Percentiles rank a stretch among this genome's conserved stretches.
These are phyloP conservation scores for Aschersonia sp. DNA, from an alignment of 2,329 filamentous ascomycete genomes.

Conservation along the genomic window DNA sequence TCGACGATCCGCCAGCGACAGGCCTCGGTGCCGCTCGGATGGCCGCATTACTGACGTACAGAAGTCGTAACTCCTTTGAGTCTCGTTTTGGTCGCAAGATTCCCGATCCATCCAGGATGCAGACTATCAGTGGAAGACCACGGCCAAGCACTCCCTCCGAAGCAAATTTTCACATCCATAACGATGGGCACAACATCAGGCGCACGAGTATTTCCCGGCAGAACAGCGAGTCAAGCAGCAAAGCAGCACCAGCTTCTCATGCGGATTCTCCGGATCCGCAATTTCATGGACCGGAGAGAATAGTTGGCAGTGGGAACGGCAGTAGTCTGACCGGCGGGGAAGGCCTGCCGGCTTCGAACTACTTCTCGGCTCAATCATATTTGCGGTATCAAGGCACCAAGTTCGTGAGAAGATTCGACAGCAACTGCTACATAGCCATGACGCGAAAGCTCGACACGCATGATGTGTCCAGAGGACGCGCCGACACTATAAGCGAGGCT, in stretches of 20 bases:
- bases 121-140: slow-evolving; percentile 61
- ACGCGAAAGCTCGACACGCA: slow-evolving; percentile 96
- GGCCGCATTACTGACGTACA: slow-evolving; percentile 89
- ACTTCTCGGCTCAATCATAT: slow-evolving; percentile 97
- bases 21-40: slow-evolving; percentile 91
- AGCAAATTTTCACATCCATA: slow-evolving; percentile 68
- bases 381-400: slow-evolving; percentile 92
- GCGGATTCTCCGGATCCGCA: slow-evolving; percentile 38
- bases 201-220: slow-evolving; percentile 33
- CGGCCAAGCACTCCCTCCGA: slow-evolving; percentile 48
- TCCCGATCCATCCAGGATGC: slow-evolving; percentile 68
- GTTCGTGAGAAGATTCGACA: slow-evolving; percentile 93
- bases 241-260: slow-evolving; percentile 10
- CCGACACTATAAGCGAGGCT: slow-evolving; percentile 54
- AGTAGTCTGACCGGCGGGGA: slow-evolving; percentile 32
- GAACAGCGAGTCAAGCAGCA: slow-evolving; percentile 20
- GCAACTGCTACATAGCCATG: slow-evolving; percentile 98
- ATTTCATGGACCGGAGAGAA: slow-evolving; percentile 43
- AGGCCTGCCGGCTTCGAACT: slow-evolving; percentile 50
- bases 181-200: slow-evolving; percentile 60
- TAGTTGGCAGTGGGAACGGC: background rate
- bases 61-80: slow-evolving; percentile 94
- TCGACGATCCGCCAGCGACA: slow-evolving; percentile 70
- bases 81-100: slow-evolving; percentile 86
- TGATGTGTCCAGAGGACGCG: slow-evolving; percentile 71